Evolutionary conservation across 2,329 filamentous ascomycete genomes (phyloP).

Genomic region (Zymoseptoria ardabiliae): DNA sequence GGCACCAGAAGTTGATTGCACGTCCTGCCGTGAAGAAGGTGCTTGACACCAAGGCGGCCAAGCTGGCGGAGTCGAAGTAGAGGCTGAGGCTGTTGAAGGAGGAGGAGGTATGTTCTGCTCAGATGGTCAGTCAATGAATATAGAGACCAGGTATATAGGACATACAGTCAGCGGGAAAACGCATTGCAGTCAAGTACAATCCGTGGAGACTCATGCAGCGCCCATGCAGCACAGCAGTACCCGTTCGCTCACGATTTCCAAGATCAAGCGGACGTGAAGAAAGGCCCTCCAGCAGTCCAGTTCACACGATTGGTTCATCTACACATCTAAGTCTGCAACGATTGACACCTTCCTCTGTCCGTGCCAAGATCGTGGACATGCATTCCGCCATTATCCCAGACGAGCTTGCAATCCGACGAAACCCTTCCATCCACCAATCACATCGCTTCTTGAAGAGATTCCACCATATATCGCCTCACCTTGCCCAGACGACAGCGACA

Average conservation of each 20-base stretch:
- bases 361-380: background rate
- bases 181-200: too few species aligned
- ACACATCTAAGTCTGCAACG: too few species aligned
- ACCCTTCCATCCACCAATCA: background rate
- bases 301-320: too few species aligned
- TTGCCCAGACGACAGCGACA: background rate
- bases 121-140: background rate
- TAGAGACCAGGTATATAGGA: too few species aligned
- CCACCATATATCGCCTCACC: background rate
- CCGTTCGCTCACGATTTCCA: too few species aligned
- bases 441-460: background rate
- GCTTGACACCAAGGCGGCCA: conserved; percentile 18
- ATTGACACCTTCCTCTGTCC: too few species aligned
- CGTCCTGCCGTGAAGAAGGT: conserved; percentile 26
- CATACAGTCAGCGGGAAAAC: too few species aligned
- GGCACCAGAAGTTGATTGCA: conserved; percentile 23
- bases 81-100: background rate
- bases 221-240: too few species aligned
- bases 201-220: too few species aligned
- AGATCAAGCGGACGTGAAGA: too few species aligned
- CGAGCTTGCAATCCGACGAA: background rate
- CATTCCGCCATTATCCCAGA: background rate
- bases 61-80: conserved; percentile 3
- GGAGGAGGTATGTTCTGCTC: background rate
- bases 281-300: too few species aligned